phyloP scores from a whole-genome alignment of 257 asterid genomes.

The Misopates orontium region DNA sequence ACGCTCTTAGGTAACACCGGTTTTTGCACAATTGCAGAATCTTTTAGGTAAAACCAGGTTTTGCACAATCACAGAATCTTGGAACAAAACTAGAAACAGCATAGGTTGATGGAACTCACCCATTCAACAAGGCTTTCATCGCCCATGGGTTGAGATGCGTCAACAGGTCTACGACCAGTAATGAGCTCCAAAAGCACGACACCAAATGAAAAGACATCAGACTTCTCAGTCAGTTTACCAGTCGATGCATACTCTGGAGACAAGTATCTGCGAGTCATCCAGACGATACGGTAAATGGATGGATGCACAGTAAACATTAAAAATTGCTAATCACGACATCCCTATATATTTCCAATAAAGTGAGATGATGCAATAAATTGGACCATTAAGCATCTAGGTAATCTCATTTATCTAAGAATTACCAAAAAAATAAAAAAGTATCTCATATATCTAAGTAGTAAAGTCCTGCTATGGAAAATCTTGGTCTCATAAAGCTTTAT shows the following conservation, averaged over 20 bases:
- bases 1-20: not conserved
- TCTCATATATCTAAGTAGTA: not conserved
- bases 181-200: slow-evolving; percentile 90
- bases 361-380: slow-evolving; percentile 10
- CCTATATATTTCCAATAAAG: not conserved
- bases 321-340: not conserved
- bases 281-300: slow-evolving; percentile 23
- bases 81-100: not conserved
- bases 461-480: slow-evolving; percentile 10
- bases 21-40: not conserved
- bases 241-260: slow-evolving; percentile 89
- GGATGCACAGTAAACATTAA: slow-evolving; percentile 11
- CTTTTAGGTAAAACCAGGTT: not conserved
- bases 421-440: no score
- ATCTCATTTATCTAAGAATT: slow-evolving; percentile 1
- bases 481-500: not conserved
- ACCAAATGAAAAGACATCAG: slow-evolving; percentile 82
- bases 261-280: slow-evolving; percentile 66
- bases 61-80: not conserved
- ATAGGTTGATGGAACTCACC: slow-evolving; percentile 44
- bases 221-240: slow-evolving; percentile 85
- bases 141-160: slow-evolving; percentile 78
- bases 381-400: not conserved
- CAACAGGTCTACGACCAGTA: slow-evolving; percentile 86
- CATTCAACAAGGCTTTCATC: slow-evolving; percentile 91